Evolutionary conservation across 495 filamentous ascomycete genomes (phyloP).

Genomic region (Tetracladium marchalianum): DNA sequence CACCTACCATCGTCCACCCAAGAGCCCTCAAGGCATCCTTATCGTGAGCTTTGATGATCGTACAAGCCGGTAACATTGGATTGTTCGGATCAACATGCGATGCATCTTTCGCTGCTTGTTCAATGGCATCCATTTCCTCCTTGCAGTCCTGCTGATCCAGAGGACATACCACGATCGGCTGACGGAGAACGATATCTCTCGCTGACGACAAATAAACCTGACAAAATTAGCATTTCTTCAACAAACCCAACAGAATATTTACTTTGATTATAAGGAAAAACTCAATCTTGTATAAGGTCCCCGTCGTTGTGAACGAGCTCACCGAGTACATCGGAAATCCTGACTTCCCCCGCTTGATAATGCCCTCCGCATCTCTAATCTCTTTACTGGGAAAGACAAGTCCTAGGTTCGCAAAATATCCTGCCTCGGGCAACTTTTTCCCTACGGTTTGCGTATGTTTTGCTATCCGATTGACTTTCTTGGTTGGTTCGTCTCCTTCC

Average conservation of each 20-base stretch:
- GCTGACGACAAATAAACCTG: slow-evolving; percentile 88
- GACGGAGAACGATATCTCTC: slow-evolving; percentile 79
- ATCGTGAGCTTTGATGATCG: slow-evolving; percentile 72
- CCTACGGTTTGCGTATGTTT: slow-evolving; percentile 75
- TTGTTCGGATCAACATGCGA: slow-evolving; percentile 78
- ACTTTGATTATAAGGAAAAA: slow-evolving; percentile 95
- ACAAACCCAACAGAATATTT: slow-evolving; percentile 19
- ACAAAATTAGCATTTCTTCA: slow-evolving; percentile 7
- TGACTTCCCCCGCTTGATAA: slow-evolving; percentile 72
- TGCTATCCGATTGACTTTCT: slow-evolving; percentile 77
- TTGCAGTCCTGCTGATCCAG: slow-evolving; percentile 92
- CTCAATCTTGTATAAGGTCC: slow-evolving; percentile 94
- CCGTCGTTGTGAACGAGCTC: slow-evolving; percentile 86
- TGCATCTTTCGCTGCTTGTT: slow-evolving; percentile 88
- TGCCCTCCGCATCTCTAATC: slow-evolving; percentile 75
- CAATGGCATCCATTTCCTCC: slow-evolving; percentile 96
- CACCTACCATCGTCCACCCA: slow-evolving; percentile 77
- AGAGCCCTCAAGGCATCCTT: slow-evolving; percentile 64
- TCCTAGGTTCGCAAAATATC: slow-evolving; percentile 84
- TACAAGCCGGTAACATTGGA: slow-evolving; percentile 73
- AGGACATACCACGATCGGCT: slow-evolving; percentile 93
- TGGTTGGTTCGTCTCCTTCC: slow-evolving; percentile 91
- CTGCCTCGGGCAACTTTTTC: slow-evolving; percentile 73
- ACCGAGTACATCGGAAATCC: slow-evolving; percentile 86
- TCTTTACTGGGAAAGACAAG: slow-evolving; percentile 89